phyloP scores from a whole-genome alignment of 1,284 basidiomycete genomes.

The Cutaneotrichosporon spelunceum region DNA sequence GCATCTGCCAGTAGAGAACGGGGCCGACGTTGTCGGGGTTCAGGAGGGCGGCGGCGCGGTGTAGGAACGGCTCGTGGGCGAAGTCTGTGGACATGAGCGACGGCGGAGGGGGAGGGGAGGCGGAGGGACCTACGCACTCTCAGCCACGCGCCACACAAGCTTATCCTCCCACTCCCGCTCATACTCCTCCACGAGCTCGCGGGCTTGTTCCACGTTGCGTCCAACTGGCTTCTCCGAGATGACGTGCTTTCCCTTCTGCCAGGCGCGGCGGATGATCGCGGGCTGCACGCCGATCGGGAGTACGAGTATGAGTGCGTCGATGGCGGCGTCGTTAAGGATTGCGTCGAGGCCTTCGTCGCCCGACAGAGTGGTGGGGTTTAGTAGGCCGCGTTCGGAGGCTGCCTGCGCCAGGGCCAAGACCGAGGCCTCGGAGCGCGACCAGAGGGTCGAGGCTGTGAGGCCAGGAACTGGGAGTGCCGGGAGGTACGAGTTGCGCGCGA shows the following conservation, averaged over 20 bases:
- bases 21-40: conserved; percentile 61
- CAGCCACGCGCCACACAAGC: conserved; percentile 77
- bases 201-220: conserved; percentile 62
- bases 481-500: conserved; percentile 59
- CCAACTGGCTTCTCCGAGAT: conserved; percentile 76
- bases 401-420: conserved; percentile 55
- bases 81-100: conserved; percentile 55
- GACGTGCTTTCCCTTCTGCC: conserved; percentile 72
- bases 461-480: conserved; percentile 63
- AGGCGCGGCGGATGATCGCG: conserved; percentile 58
- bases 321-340: conserved; percentile 64
- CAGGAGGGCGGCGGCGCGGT: conserved; percentile 57
- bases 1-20: conserved; percentile 48
- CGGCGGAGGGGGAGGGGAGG: neutral
- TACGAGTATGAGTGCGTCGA: conserved; percentile 68
- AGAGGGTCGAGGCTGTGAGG: conserved; percentile 62
- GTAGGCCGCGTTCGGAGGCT: conserved; percentile 33
- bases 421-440: conserved; percentile 70
- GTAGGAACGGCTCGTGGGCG: conserved; percentile 65
- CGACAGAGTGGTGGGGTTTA: conserved; percentile 54
- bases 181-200: conserved; percentile 65
- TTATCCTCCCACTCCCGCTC: conserved; percentile 62
- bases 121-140: conserved; percentile 54
- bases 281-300: conserved; percentile 75
- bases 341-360: conserved; percentile 60